A percentile compares a stretch with the other conserved stretches of the same genome.
Conservation (phyloP, 208 protist genomes). For the Trichomonas gallinae region DNA sequence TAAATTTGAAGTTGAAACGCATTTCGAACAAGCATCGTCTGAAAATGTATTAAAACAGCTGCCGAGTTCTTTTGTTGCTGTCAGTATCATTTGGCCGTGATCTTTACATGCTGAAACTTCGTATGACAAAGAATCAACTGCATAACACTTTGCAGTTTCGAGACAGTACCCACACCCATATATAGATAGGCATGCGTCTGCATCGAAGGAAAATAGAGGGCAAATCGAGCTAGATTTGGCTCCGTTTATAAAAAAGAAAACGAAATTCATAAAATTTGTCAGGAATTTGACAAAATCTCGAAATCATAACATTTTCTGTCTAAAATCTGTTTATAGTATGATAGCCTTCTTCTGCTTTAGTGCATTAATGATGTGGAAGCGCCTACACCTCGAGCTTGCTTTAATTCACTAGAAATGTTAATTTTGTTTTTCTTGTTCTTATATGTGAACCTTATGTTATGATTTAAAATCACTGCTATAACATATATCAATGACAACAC, state of each 20-base stretch:
- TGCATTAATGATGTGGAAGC: too few relatives aligned
- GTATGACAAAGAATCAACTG: background rate
- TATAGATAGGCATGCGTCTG: background rate
- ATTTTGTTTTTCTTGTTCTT: too few relatives aligned
- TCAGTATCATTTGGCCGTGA: background rate
- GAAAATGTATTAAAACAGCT: background rate
- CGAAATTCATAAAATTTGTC: background rate
- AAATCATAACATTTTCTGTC: too few relatives aligned
- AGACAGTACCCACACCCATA: background rate
- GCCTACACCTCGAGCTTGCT: too few relatives aligned
- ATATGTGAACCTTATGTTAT: too few relatives aligned
- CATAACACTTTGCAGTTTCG: background rate
- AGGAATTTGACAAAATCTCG: background rate
- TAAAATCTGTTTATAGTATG: too few relatives aligned
- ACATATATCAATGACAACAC: too few relatives aligned
- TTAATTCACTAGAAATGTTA: too few relatives aligned
- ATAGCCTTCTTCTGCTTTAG: too few relatives aligned
- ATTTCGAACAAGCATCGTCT: conserved; percentile 12
- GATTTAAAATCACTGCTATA: too few relatives aligned
- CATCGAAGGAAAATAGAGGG: background rate
- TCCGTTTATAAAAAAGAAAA: background rate
- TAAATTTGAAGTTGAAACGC: background rate
- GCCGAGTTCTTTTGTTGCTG: background rate
- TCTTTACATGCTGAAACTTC: background rate
- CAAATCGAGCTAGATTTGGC: background rate